Evolutionary conservation across 768 basidiomycete species (phyloP), one percentile per base, ranked within the genome.

Genomic region (Sporobolomyces roseus): DNA sequence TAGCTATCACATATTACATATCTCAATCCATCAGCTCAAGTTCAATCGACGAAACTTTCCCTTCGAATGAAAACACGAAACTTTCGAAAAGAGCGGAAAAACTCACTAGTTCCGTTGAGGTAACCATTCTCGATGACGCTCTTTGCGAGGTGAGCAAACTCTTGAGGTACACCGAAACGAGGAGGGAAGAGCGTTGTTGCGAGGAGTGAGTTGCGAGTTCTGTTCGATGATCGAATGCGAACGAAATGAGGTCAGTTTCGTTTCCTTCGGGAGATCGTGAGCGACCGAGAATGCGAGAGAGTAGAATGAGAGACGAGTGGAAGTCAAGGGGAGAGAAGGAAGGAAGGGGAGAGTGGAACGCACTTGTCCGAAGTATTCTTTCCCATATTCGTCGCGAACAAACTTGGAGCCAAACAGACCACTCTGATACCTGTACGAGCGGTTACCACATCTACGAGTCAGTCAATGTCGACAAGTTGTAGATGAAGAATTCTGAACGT

Each of bases 341-440:
- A 51, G 50, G 21, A 51, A 13, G 27, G 21, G 8, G 50, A 29
- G n/a, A 21, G 21, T 71, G 27, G 53, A 21, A 68, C 71, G n/a
- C 56, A 70, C 71, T 77, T 80, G 54, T 60, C 58, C 12, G 70
- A 68, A 63, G 81, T 77, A 13, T 65, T 59, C 36, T 60, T 71
- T 8, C 78, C 79, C 80, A 82, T 78, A n/a, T 74, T 74, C 6
- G 79, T 84, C 10, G 78, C 77, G 76, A 87, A 86, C 2, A 82
- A 80, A 7, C 83, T 83, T 0, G 85, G 85, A 0, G 85, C 85
- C 61, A 86, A 79, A 25, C 84, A 81, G 43, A 85, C 82, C 53
- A 85, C 75, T 19, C 74, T 48, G 21, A 69, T 67, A 0, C 85
- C 68, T 72, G 38, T 41, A 41, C 38, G 17, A 41, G 17, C n/a